These are phyloP conservation scores for Dichotomocladium elegans DNA, from an alignment of 371 early-diverging fungal species.

Conservation along the genomic window DNA sequence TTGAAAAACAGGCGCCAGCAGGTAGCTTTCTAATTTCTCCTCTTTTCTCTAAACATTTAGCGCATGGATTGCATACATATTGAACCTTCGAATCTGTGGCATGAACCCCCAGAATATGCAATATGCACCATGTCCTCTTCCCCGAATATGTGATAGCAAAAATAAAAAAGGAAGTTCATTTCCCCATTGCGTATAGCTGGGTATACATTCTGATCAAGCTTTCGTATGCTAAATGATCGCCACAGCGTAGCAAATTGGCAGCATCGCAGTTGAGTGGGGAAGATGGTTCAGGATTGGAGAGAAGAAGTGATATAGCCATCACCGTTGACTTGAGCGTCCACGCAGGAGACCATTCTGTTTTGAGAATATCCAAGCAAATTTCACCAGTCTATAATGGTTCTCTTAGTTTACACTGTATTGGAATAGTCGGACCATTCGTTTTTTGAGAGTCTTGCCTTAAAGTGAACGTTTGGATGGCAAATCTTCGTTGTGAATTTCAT, in stretches of 20 bases:
- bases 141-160: no score
- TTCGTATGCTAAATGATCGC: constrained; percentile 83
- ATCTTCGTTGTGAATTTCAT: constrained; percentile 74
- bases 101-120: no score
- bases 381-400: constrained; percentile 68
- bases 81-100: no score
- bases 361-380: constrained; percentile 82
- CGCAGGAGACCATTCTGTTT: constrained; percentile 81
- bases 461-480: constrained; percentile 80
- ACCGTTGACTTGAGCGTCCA: constrained; percentile 75
- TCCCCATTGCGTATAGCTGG: constrained; percentile 54
- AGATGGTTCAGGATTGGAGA: constrained; percentile 76
- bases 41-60: no score
- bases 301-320: constrained; percentile 67
- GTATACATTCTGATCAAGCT: constrained; percentile 88
- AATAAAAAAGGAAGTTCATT: no score
- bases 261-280: constrained; percentile 95
- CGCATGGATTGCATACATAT: no score
- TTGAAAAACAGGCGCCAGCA: constrained; percentile 13
- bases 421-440: background rate
- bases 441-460: constrained; percentile 47
- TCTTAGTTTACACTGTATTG: no score
- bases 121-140: no score
- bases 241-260: constrained; percentile 85
- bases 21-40: no score